phyloP scores from a whole-genome alignment of 345 rosid species.

The Brassica incana region DNA sequence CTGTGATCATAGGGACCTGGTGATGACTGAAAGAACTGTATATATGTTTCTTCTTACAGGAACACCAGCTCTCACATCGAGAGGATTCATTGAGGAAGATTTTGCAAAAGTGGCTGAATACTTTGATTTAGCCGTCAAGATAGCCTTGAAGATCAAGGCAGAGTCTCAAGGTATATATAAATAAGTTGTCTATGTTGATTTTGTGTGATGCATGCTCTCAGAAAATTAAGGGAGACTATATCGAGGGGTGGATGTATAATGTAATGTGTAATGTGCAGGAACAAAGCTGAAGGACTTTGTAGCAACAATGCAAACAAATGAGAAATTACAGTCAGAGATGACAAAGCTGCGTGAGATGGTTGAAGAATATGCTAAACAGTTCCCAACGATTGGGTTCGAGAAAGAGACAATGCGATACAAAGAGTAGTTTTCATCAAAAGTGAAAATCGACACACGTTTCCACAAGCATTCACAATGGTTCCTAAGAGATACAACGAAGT shows the following conservation, averaged over 20 bases:
- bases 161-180: slow-evolving; percentile 64
- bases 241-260: too few species aligned
- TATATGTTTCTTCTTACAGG: slow-evolving; percentile 47
- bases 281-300: slow-evolving; percentile 84
- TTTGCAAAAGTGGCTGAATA: slow-evolving; percentile 86
- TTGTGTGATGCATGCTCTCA: too few species aligned
- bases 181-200: too few species aligned
- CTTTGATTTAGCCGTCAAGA: slow-evolving; percentile 78
- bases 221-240: too few species aligned
- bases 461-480: slow-evolving; percentile 10
- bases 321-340: slow-evolving; percentile 58
- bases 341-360: slow-evolving; percentile 63
- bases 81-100: slow-evolving; percentile 89
- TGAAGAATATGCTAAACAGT: slow-evolving; percentile 79
- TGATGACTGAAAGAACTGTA: not conserved
- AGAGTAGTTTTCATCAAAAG: slow-evolving; percentile 40
- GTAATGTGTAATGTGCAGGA: too few species aligned
- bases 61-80: slow-evolving; percentile 95
- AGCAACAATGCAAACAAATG: slow-evolving; percentile 64
- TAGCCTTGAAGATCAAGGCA: slow-evolving; percentile 80
- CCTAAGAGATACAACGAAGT: slow-evolving; percentile 8
- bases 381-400: slow-evolving; percentile 88
- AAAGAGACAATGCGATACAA: slow-evolving; percentile 88
- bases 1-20: not conserved
- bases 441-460: slow-evolving; percentile 32